Percentiles rank a stretch among this genome's conserved stretches.
Conservation (phyloP, 208 protist species). For the Wallacemonas sp. region DNA sequence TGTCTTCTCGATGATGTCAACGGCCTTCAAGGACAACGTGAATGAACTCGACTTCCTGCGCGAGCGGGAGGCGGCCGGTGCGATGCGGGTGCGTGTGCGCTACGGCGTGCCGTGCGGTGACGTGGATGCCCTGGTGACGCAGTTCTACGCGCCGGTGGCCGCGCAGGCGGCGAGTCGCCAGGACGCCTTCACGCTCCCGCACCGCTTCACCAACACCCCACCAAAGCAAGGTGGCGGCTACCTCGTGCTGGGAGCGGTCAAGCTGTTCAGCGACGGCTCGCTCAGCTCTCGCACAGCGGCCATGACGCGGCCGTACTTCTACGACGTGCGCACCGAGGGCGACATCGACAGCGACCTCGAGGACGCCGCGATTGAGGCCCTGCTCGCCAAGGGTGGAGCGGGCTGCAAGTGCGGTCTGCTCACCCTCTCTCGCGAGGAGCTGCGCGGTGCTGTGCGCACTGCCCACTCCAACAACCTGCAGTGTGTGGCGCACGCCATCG, state of each 20-base stretch:
- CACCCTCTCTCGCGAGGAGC: slow-evolving; percentile 29
- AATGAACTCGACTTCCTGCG: slow-evolving; percentile 35
- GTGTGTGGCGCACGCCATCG: slow-evolving; percentile 65
- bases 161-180: slow-evolving; percentile 12
- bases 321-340: slow-evolving; percentile 36
- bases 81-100: slow-evolving; percentile 44
- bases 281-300: slow-evolving; percentile 60
- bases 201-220: slow-evolving; percentile 41
- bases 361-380: slow-evolving; percentile 26
- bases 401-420: slow-evolving; percentile 50
- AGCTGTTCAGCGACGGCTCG: slow-evolving; percentile 65
- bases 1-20: slow-evolving; percentile 57
- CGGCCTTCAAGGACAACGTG: slow-evolving; percentile 38
- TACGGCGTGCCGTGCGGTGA: slow-evolving; percentile 36
- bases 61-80: slow-evolving; percentile 27
- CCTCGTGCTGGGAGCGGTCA: slow-evolving; percentile 53
- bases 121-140: slow-evolving; percentile 21
- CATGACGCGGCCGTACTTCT: slow-evolving; percentile 53
- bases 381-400: slow-evolving; percentile 12
- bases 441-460: slow-evolving; percentile 26
- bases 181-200: slow-evolving; percentile 40
- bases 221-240: slow-evolving; percentile 34
- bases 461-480: slow-evolving; percentile 39
- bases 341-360: slow-evolving; percentile 54
- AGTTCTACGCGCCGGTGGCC: slow-evolving; percentile 35